Conservation (phyloP, 495 filamentous ascomycete species). For the Tuber brumale region DNA sequence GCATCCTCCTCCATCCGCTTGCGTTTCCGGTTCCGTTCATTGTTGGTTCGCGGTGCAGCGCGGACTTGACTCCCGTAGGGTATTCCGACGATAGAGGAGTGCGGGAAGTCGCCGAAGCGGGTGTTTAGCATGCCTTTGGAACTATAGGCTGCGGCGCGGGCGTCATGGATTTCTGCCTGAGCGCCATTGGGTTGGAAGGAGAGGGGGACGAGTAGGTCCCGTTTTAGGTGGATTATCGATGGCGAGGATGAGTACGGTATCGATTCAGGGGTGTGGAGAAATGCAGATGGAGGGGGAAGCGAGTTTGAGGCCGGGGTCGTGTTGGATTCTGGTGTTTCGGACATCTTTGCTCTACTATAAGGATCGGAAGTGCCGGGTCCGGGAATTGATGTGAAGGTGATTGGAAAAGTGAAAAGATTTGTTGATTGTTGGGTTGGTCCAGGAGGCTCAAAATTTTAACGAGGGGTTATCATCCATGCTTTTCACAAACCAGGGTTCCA, state of each 20-base stretch:
- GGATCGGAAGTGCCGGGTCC: neutral
- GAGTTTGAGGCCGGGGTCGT: neutral
- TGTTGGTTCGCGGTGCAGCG: conserved; percentile 61
- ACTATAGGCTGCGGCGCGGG: conserved; percentile 56
- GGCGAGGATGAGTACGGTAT: conserved; percentile 22
- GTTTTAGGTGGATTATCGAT: conserved; percentile 71
- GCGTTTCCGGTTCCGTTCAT: conserved; percentile 50
- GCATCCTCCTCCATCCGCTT: conserved; percentile 48
- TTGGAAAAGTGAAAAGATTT: conserved; percentile 1
- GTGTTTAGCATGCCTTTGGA: conserved; percentile 64
- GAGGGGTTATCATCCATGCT: neutral
- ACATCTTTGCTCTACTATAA: neutral
- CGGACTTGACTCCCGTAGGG: conserved; percentile 88
- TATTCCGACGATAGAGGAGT: conserved; percentile 70
- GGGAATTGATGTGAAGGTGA: neutral
- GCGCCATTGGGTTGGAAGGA: conserved; percentile 50
- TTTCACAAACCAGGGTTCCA: neutral
- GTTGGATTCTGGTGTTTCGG: neutral
- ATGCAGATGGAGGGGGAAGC: conserved; percentile 23
- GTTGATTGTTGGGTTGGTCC: neutral
- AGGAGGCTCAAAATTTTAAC: neutral
- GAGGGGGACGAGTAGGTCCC: conserved; percentile 71
- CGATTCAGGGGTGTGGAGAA: conserved; percentile 28
- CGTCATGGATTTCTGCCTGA: conserved; percentile 53
- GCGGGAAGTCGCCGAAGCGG: conserved; percentile 89